phyloP scores from a whole-genome alignment of 192 early-diverging fungal genomes.

The Coemansia sp. region DNA sequence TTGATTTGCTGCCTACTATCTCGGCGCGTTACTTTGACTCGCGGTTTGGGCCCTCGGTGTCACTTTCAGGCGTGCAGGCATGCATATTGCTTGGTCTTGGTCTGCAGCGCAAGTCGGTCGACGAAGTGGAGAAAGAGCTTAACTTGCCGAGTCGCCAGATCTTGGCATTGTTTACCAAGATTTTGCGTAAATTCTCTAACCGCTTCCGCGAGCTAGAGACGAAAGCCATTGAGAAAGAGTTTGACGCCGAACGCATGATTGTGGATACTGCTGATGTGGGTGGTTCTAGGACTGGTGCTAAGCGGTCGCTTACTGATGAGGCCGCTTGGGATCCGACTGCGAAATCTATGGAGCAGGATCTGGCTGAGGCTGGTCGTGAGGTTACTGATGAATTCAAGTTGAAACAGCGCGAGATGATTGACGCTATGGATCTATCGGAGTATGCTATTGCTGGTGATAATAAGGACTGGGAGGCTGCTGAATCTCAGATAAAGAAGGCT shows the following conservation, averaged over 20 bases:
- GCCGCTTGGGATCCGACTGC: constrained; percentile 85
- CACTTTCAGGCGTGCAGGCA: constrained; percentile 85
- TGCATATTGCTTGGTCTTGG: constrained; percentile 85
- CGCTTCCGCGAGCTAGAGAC: constrained; percentile 69
- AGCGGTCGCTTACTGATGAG: constrained; percentile 63
- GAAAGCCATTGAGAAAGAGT: constrained; percentile 30
- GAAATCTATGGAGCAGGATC: constrained; percentile 81
- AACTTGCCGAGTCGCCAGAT: constrained; percentile 82
- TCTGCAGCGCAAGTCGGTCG: constrained; percentile 93
- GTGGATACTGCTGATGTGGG: background rate
- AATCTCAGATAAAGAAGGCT: constrained; percentile 68
- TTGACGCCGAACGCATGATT: constrained; percentile 25
- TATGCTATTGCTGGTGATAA: constrained; percentile 73
- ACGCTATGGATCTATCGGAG: constrained; percentile 74
- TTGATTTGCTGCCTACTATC: constrained; percentile 88
- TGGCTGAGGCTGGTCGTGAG: constrained; percentile 82
- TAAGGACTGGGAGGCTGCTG: constrained; percentile 76
- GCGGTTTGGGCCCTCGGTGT: constrained; percentile 60
- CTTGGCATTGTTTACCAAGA: constrained; percentile 93
- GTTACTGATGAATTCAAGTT: constrained; percentile 65
- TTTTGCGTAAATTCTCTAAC: constrained; percentile 82
- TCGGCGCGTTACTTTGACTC: constrained; percentile 80
- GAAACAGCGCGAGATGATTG: constrained; percentile 82
- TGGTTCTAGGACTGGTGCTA: constrained; percentile 28
- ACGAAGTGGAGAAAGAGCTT: constrained; percentile 87